Percentiles rank a stretch among this genome's conserved stretches.
Evolutionary conservation across 768 basidiomycete species (phyloP).

Genomic region (Tylopilus sp.): DNA sequence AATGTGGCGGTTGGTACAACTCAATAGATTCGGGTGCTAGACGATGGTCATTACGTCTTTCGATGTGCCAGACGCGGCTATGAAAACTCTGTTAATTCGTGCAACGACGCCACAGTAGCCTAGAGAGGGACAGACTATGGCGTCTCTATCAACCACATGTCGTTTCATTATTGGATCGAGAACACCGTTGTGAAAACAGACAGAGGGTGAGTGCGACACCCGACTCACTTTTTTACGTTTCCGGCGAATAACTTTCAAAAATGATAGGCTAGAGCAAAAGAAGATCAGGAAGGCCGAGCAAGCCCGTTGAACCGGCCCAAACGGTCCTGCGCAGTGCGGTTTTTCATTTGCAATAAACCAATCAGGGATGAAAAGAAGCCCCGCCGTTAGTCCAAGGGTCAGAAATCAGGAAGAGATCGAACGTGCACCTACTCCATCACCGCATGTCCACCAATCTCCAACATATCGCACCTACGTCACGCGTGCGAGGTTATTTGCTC

Average conservation of each 20-base stretch:
- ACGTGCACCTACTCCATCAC: background rate
- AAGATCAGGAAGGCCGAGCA: no score
- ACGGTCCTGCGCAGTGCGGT: conserved; percentile 6
- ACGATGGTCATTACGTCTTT: conserved; percentile 18
- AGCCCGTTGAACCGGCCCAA: no score
- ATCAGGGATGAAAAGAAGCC: conserved; percentile 24
- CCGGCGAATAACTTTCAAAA: background rate
- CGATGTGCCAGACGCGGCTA: background rate
- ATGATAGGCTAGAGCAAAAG: background rate
- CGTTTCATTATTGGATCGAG: conserved; percentile 4
- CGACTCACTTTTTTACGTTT: conserved; percentile 16
- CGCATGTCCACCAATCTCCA: background rate
- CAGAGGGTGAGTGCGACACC: background rate
- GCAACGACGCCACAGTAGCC: background rate
- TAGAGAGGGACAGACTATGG: background rate
- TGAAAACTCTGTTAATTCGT: background rate
- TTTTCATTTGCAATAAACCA: conserved; percentile 15
- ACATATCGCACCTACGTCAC: background rate
- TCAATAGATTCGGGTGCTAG: conserved; percentile 2
- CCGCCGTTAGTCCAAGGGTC: background rate
- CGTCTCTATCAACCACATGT: background rate
- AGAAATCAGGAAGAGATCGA: background rate
- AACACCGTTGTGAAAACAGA: conserved; percentile 9
- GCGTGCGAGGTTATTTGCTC: background rate
- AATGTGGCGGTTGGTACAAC: background rate